Conservation (phyloP, 441 rosid genomes). For the Adansonia madagascariensis region DNA sequence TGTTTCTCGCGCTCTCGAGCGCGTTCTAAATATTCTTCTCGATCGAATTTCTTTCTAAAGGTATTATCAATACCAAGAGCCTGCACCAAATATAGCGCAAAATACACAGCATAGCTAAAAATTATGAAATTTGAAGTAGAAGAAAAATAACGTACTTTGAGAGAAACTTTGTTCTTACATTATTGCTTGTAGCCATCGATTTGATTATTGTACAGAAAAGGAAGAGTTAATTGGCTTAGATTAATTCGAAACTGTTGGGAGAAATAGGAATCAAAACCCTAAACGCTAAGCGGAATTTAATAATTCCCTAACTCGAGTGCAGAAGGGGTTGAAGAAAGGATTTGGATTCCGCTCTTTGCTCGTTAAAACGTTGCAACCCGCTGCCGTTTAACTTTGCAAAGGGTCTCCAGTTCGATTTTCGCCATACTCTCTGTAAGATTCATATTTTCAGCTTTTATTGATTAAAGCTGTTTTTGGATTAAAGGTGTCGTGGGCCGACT, state of each 20-base stretch:
- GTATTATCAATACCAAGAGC: slow-evolving; percentile 79
- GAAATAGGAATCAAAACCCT: slow-evolving; percentile 2
- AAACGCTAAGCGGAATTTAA: background rate
- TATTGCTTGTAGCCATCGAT: slow-evolving; percentile 57
- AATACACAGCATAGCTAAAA: background rate
- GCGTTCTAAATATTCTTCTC: slow-evolving; percentile 79
- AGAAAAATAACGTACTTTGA: background rate
- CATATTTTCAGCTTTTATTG: background rate
- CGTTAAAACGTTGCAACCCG: slow-evolving; percentile 45
- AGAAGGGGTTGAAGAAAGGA: background rate
- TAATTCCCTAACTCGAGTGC: background rate
- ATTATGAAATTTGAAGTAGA: background rate
- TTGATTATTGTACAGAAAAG: background rate
- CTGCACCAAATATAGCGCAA: slow-evolving; percentile 40
- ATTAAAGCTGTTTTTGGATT: too few species aligned
- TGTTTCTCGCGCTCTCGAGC: slow-evolving; percentile 92
- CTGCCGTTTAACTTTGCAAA: slow-evolving; percentile 12
- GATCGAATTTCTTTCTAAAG: slow-evolving; percentile 81
- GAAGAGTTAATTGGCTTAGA: background rate
- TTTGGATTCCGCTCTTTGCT: background rate
- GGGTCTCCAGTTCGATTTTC: too few species aligned
- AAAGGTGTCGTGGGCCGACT: background rate
- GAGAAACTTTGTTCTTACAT: slow-evolving; percentile 37
- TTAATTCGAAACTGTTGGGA: background rate
- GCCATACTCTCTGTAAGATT: too few species aligned